Evolutionary conservation across 352 stramenopile species (phyloP).

Genomic region (Pythium monospermum): DNA sequence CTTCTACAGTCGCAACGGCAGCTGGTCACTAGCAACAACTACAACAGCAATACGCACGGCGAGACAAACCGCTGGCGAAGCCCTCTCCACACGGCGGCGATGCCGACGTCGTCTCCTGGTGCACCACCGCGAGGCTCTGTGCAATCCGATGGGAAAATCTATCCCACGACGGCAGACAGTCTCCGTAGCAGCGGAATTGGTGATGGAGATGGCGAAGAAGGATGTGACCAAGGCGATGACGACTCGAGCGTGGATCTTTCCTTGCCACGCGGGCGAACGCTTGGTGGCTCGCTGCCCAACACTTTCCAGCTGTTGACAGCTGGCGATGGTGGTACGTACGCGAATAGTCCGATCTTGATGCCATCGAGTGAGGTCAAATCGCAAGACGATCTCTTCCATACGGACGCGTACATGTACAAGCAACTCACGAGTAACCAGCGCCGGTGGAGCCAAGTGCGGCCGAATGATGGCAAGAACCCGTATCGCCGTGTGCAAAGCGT

Average conservation of each 20-base stretch:
- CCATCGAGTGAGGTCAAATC: slow-evolving; percentile 30
- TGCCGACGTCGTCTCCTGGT: slow-evolving; percentile 10
- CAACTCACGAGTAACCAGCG: slow-evolving; percentile 91
- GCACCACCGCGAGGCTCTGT: slow-evolving; percentile 5
- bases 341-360: slow-evolving; percentile 50
- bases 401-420: slow-evolving; percentile 68
- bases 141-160: slow-evolving; percentile 11
- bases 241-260: slow-evolving; percentile 15
- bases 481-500: slow-evolving; percentile 71
- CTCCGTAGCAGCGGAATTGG: neutral
- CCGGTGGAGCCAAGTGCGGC: slow-evolving; percentile 94
- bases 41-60: neutral
- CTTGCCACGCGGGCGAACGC: slow-evolving; percentile 32
- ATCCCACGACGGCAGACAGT: neutral
- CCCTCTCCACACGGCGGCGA: neutral
- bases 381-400: slow-evolving; percentile 74
- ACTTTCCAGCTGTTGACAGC: slow-evolving; percentile 44
- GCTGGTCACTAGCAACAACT: no score
- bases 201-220: neutral
- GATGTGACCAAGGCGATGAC: slow-evolving; percentile 10
- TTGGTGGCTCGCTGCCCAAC: slow-evolving; percentile 58
- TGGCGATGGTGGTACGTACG: slow-evolving; percentile 39
- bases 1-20: neutral
- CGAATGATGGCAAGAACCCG: slow-evolving; percentile 46
- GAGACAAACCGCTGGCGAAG: slow-evolving; percentile 18